Conservation (phyloP, 2,329 filamentous ascomycete species). For the Neodidymelliopsis sp. region DNA sequence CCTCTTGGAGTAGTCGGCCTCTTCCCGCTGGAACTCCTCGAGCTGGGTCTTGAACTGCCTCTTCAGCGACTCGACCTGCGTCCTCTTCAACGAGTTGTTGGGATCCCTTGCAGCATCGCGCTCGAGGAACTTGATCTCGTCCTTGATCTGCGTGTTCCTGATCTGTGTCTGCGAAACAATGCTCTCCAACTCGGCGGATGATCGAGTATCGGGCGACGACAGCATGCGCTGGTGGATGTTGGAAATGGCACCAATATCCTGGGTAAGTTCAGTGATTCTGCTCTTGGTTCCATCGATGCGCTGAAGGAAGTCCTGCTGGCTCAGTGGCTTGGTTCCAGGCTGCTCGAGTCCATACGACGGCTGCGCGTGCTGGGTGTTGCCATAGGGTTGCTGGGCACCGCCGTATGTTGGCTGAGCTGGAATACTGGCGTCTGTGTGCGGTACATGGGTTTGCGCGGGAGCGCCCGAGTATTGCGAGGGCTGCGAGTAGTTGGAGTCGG, state of each 20-base stretch:
- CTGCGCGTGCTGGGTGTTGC: conserved; percentile 25
- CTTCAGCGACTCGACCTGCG: conserved; percentile 74
- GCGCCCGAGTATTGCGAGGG: conserved; percentile 46
- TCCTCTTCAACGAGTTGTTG: conserved; percentile 71
- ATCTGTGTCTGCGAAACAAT: conserved; percentile 74
- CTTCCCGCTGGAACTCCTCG: conserved; percentile 73
- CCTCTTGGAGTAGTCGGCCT: conserved; percentile 72
- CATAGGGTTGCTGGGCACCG: conserved; percentile 56
- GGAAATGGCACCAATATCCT: conserved; percentile 71
- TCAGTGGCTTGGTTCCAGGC: conserved; percentile 59
- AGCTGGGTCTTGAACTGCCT: conserved; percentile 75
- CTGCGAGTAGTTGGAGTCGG: conserved; percentile 50
- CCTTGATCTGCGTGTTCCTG: conserved; percentile 77
- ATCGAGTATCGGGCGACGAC: conserved; percentile 65
- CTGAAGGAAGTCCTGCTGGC: conserved; percentile 71
- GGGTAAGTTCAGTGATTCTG: conserved; percentile 72
- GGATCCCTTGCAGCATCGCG: conserved; percentile 71
- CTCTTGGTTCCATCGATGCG: conserved; percentile 72
- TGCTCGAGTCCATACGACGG: conserved; percentile 56
- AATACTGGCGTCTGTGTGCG: conserved; percentile 27
- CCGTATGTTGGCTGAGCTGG: conserved; percentile 28
- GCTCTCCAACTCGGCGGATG: conserved; percentile 67
- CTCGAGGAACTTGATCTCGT: conserved; percentile 80
- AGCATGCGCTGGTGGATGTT: conserved; percentile 76
- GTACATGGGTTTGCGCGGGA: conserved; percentile 34